Evolutionary conservation across 495 filamentous ascomycete genomes (phyloP).

Genomic region (Pyronema omphalodes): DNA sequence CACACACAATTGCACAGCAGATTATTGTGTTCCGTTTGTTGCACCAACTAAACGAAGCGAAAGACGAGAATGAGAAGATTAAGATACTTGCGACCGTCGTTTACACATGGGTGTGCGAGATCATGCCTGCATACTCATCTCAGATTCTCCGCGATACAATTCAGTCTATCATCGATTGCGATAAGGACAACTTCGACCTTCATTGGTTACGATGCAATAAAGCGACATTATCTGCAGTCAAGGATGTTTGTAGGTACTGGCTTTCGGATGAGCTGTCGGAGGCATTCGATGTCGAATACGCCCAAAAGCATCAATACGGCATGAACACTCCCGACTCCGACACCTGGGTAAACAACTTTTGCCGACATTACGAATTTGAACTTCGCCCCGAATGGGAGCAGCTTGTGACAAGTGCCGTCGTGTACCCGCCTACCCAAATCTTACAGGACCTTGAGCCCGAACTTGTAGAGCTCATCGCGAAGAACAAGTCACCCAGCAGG

Average conservation of each 20-base stretch:
- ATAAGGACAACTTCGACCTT: background rate
- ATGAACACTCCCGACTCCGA: too few species aligned
- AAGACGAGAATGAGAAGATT: background rate
- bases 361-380: background rate
- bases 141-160: background rate
- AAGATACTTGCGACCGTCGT: background rate
- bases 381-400: background rate
- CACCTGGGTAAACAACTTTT: background rate
- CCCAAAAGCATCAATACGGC: background rate
- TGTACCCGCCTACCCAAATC: background rate
- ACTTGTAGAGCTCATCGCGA: background rate
- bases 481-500: background rate
- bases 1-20: background rate
- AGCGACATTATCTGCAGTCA: background rate
- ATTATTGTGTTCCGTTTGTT: background rate
- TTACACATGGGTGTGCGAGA: background rate
- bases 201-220: background rate
- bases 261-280: background rate
- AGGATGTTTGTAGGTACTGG: background rate
- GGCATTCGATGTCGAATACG: background rate
- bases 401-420: background rate
- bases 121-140: constrained; percentile 1
- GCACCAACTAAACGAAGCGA: background rate
- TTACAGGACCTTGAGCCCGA: background rate
- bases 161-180: background rate